Evolutionary conservation across 768 basidiomycete genomes (phyloP).

Genomic region (Serendipita sp.): DNA sequence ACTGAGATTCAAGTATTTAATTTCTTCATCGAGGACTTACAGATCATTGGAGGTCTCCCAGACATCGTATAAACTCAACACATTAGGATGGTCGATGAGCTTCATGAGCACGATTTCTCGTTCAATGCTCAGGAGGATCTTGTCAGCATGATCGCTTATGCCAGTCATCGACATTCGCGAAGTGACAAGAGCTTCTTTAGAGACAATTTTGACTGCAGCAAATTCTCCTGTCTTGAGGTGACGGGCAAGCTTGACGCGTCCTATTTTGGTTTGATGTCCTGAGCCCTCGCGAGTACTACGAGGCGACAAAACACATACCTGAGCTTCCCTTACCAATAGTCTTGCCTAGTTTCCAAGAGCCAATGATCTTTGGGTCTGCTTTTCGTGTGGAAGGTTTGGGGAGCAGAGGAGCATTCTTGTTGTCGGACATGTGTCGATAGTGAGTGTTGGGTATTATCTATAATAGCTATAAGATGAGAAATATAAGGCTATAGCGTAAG

Average conservation of each 20-base stretch:
- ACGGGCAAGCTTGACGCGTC: conserved; percentile 77
- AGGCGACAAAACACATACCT: conserved; percentile 28
- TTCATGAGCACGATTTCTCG: conserved; percentile 97
- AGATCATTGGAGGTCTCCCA: conserved; percentile 87
- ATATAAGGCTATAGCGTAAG: neutral
- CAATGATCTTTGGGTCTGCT: conserved; percentile 30
- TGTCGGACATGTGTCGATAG: neutral
- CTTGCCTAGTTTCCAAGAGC: conserved; percentile 68
- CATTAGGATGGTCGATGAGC: conserved; percentile 85
- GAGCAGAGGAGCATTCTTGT: neutral
- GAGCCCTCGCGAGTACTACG: neutral
- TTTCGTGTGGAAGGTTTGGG: neutral
- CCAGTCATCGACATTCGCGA: conserved; percentile 54
- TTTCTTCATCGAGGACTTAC: conserved; percentile 25
- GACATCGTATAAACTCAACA: conserved; percentile 88
- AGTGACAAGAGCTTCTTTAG: conserved; percentile 48
- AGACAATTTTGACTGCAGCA: conserved; percentile 89
- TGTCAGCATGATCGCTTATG: conserved; percentile 58
- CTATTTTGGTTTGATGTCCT: conserved; percentile 23
- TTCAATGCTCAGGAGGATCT: conserved; percentile 64
- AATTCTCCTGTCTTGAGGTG: conserved; percentile 78
- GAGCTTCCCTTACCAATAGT: conserved; percentile 72
- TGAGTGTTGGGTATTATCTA: neutral
- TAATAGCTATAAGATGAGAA: neutral
- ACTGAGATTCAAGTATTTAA: neutral